Base-by-base conservation (phyloP, 768 basidiomycete genomes). In the Ramaria rubella region DNA sequence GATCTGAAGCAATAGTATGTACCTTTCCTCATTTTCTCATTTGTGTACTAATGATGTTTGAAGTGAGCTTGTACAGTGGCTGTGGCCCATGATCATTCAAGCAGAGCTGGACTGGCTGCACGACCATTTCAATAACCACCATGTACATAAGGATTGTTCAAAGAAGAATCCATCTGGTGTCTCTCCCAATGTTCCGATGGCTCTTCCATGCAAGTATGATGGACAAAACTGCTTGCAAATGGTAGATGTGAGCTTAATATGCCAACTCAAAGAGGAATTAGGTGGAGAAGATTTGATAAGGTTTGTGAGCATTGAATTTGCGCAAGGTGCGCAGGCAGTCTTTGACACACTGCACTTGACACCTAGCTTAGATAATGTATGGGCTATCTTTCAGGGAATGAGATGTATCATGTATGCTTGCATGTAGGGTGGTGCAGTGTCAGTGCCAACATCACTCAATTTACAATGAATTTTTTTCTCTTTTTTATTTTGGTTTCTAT, bases 101-200 rank as follows among this genome's bases (percentile, higher is more conserved):
- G 1, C 36, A 7, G 63, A 61, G 3, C 44, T 68, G 4, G 57
- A 61, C 24, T 23, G 58, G 4, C 57, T 52, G 19, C 30, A 59
- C 21, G 48, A 64, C 12, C 55, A 58, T 24, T 54, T 68, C 2
- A 75, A 74, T 58, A 59, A 51, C 2, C 55, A 59, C 3, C 58
- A 49, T 11, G 67, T 70, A 51, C 62, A 68, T 1, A 70, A 68
- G 31, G 63, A 72, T 50, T 66, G 65, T 0, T 50, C 62, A 0
- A 75, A 76, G 58, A 38, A 63, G 0, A 68, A 70, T 2, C 73
- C 73, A 1, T 75, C 70, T 1, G 72, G 69, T 0, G 64, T 65
- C 57, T 72, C 72, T 14, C 67, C 66, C 4, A 70, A 76, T 60
- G 62, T 64, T 4, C 69, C 68, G 0, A 72, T 69, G 53, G 43